Percentiles rank a stretch among this genome's conserved stretches.
These are phyloP conservation scores for Rhizophagus prolifer DNA, from an alignment of 192 early-diverging fungal species.

Conservation along the genomic window DNA sequence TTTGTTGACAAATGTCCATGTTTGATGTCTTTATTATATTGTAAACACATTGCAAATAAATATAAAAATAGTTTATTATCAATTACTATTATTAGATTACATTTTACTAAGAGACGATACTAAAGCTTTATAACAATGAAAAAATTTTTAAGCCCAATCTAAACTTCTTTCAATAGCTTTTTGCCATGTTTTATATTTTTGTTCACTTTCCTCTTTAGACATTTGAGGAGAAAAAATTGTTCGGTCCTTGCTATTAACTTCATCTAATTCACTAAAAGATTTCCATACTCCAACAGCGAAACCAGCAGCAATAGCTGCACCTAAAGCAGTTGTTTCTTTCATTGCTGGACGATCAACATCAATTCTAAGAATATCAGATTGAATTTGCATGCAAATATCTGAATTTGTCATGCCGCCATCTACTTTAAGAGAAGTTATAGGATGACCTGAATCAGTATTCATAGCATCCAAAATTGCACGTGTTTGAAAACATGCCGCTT, in stretches of 20 bases:
- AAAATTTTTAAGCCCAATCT: constrained; percentile 48
- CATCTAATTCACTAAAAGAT: constrained; percentile 51
- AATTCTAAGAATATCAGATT: constrained; percentile 81
- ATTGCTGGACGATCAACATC: constrained; percentile 80
- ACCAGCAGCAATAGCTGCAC: constrained; percentile 88
- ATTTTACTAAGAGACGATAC: too few species aligned
- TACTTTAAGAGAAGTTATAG: constrained; percentile 76
- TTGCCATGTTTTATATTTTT: constrained; percentile 67
- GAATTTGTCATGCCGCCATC: constrained; percentile 95
- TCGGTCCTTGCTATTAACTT: constrained; percentile 50
- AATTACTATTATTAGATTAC: too few species aligned
- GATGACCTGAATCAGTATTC: constrained; percentile 71
- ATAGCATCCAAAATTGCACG: constrained; percentile 87
- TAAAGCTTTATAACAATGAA: too few species aligned
- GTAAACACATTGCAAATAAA: too few species aligned
- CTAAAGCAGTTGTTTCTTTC: constrained; percentile 90
- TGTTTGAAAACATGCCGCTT: constrained; percentile 89
- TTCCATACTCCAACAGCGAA: constrained; percentile 49
- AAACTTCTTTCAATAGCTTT: constrained; percentile 72
- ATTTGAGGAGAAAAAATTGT: constrained; percentile 50
- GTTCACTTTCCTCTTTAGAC: constrained; percentile 54
- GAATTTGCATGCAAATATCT: constrained; percentile 89
- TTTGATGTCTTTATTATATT: too few species aligned
- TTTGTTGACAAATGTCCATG: not conserved
- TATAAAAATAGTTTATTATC: too few species aligned